Conservation (phyloP, 176 grass and related monocot species). For the Oryza longistaminata region DNA sequence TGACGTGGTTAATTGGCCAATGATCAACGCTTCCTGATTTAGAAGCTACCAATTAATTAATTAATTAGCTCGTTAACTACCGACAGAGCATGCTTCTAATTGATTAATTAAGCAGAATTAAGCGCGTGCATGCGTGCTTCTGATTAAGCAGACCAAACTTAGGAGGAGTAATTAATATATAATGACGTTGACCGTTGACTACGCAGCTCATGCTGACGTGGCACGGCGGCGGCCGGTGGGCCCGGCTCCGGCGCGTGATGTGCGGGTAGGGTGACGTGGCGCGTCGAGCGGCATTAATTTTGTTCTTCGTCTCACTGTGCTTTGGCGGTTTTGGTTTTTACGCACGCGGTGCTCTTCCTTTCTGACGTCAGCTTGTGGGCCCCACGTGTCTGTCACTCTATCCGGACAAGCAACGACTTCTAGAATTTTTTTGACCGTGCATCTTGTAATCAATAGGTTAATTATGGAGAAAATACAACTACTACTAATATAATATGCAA, state of each 20-base stretch:
- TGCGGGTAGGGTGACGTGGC: constrained; percentile 19
- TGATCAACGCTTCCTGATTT: neutral
- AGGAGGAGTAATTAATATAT: neutral
- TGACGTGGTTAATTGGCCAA: neutral
- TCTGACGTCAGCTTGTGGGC: neutral
- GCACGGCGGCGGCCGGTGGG: neutral
- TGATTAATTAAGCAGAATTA: too few species aligned
- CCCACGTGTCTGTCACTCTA: neutral
- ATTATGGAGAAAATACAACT: neutral
- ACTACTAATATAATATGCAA: neutral
- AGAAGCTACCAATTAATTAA: neutral
- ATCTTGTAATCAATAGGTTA: neutral
- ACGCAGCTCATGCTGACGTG: neutral
- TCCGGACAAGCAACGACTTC: too few species aligned
- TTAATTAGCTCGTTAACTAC: neutral
- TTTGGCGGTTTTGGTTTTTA: neutral
- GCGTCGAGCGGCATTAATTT: neutral
- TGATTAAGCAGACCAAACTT: neutral
- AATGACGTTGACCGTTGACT: neutral
- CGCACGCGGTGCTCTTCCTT: neutral
- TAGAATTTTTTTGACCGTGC: too few species aligned
- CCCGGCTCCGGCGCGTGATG: neutral
- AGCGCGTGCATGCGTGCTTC: too few species aligned
- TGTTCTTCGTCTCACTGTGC: neutral
- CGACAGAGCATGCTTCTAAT: too few species aligned